phyloP scores from a whole-genome alignment of 805 yeast genomes.

The Hanseniaspora mollemarum region DNA sequence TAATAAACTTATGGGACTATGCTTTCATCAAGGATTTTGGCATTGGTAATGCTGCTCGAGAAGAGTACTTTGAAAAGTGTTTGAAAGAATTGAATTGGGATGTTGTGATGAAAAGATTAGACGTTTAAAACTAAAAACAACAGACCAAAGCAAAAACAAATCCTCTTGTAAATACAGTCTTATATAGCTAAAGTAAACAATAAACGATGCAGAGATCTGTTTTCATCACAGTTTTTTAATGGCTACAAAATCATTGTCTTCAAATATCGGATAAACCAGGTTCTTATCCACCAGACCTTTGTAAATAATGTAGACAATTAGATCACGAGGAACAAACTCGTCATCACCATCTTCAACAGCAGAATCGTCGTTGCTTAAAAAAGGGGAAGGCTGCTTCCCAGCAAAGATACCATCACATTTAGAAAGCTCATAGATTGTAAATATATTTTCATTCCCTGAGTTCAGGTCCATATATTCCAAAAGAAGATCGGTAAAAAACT shows the following conservation, averaged over 20 bases:
- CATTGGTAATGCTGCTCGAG: constrained; percentile 44
- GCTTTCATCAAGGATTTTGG: constrained; percentile 85
- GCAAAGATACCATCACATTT: not conserved
- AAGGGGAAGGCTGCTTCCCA: not conserved
- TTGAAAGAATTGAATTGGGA: constrained; percentile 81
- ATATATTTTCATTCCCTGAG: constrained; percentile 2
- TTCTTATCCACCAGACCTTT: constrained; percentile 1
- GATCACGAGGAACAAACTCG: not conserved
- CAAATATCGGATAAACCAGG: constrained; percentile 2
- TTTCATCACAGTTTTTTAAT: constrained; percentile 7
- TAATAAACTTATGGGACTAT: constrained; percentile 76
- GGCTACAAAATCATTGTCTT: constrained; percentile 9
- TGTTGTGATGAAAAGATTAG: constrained; percentile 41
- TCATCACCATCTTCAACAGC: not conserved
- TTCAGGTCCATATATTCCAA: not conserved
- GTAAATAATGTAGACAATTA: not conserved
- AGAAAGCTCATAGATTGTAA: constrained; percentile 8
- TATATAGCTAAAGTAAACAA: too few relatives aligned
- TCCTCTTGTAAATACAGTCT: too few relatives aligned
- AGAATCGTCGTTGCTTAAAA: not conserved
- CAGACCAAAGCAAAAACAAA: not conserved
- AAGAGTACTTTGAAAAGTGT: constrained; percentile 57
- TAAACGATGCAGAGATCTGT: too few relatives aligned
- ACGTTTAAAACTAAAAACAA: not conserved
- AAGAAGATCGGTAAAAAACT: not conserved